These are phyloP conservation scores for Agrocybe chaxingu DNA, from an alignment of 768 basidiomycete species.

Conservation along the genomic window DNA sequence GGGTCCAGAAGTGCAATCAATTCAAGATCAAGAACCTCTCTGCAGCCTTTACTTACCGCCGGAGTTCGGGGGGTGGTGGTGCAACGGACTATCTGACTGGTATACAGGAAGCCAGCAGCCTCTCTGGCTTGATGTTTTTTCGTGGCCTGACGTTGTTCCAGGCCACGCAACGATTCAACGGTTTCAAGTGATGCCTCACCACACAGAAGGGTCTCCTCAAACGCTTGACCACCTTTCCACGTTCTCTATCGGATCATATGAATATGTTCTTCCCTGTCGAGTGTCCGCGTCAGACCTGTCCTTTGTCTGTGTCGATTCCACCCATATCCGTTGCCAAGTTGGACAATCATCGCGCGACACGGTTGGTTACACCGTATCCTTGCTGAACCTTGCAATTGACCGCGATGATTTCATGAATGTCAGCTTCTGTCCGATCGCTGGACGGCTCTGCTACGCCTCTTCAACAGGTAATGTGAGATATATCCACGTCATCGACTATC, in stretches of 20 bases:
- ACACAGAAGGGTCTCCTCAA: not conserved
- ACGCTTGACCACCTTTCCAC: too few relatives aligned
- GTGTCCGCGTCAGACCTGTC: too few relatives aligned
- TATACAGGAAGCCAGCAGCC: conserved; percentile 15
- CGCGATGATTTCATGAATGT: not conserved
- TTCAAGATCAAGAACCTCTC: too few relatives aligned
- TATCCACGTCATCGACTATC: conserved; percentile 7
- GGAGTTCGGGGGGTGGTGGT: not conserved
- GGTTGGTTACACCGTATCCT: not conserved
- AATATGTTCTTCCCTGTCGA: too few relatives aligned
- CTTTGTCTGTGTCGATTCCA: too few relatives aligned
- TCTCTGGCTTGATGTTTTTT: conserved; percentile 10
- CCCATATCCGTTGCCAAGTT: conserved; percentile 6
- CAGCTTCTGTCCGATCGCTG: conserved; percentile 10
- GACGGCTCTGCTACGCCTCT: conserved; percentile 4
- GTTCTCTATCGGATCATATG: too few relatives aligned
- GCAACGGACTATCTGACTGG: conserved; percentile 13
- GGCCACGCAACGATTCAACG: not conserved
- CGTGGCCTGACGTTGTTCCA: not conserved
- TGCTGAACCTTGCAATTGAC: not conserved
- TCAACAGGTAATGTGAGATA: not conserved
- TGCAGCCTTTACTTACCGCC: not conserved
- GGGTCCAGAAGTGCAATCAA: too few relatives aligned
- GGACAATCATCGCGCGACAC: not conserved
- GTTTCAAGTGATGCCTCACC: not conserved